Evolutionary conservation across 768 basidiomycete genomes (phyloP), one percentile per base, ranked within the genome.

Genomic region (Heimioporus sp.): DNA sequence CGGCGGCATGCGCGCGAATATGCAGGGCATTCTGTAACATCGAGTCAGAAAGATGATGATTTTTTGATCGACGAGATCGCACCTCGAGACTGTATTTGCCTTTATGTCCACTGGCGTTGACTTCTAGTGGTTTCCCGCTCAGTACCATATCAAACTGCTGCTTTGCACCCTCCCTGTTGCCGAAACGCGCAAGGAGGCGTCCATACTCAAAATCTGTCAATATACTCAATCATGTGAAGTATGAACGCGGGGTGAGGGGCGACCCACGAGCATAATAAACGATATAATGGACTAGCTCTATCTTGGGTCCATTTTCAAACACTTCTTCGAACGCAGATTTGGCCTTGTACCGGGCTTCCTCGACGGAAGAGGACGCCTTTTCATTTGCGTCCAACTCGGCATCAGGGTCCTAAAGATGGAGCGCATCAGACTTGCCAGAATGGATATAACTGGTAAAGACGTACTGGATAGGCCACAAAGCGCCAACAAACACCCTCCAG

Each of bases 11-110:
- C 9, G 82, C 73, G 7, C 82, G 76, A 54, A 87, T 63, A 43
- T 80, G 73, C 16, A 86, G 66, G 0, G 77, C 75, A 48, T 80
- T 85, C 83, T 85, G 57, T 44, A 15, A 17, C 17, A 36, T 36
- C 11, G 5, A 13, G 28, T 62, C 17, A 67, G 39, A 12, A 12
- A 10, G 1, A 13, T 7, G 2, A 39, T 34, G 9, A 5, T 2
- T 16, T n/a, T 2, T 5, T 8, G 17, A 37, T 28, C 8, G 12
- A 54, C 51, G 35, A 34, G 2, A 43, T 65, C 79, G 4, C 30
- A 87, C 87, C 80, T 92, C 87, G 75, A 92, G 76, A 58, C 89
- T 91, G 61, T 91, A 92, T 65, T 83, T 88, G 17, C 88, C 86
- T 73, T 85, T 86, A 42, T 77, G 69, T 19, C 82, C 81, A 4